A percentile compares a stretch with the other conserved stretches of the same genome.
phyloP scores from a whole-genome alignment of 352 stramenopile species.

The Pythium insidiosum region DNA sequence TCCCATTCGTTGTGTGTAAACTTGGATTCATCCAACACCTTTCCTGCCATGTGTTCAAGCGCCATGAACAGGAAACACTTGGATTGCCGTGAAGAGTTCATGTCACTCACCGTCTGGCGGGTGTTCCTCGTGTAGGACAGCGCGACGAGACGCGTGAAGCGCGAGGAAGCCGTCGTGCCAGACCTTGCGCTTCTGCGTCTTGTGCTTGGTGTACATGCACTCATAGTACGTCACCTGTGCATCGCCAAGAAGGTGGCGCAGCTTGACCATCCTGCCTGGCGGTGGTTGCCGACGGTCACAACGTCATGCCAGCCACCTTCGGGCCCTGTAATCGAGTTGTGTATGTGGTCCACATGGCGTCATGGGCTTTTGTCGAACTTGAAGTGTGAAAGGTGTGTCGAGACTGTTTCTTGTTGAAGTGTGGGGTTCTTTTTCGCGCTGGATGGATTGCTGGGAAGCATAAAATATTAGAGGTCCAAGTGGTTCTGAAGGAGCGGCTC shows the following conservation, averaged over 20 bases:
- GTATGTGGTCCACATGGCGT: neutral
- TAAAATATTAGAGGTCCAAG: too few species aligned
- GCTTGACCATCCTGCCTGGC: conserved; percentile 43
- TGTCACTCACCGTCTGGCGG: conserved; percentile 20
- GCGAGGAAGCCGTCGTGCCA: conserved; percentile 74
- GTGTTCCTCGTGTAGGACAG: conserved; percentile 54
- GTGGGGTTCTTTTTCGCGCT: too few species aligned
- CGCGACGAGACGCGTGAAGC: conserved; percentile 36
- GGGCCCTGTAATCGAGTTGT: too few species aligned
- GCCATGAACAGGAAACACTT: neutral
- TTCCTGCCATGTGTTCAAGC: conserved; percentile 18
- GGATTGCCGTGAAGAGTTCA: conserved; percentile 1
- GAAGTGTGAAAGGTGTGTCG: too few species aligned
- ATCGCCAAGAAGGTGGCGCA: conserved; percentile 39
- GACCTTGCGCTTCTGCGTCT: conserved; percentile 79
- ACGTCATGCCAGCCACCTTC: too few species aligned
- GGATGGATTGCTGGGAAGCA: too few species aligned
- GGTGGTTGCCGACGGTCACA: too few species aligned
- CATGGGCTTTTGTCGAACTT: too few species aligned
- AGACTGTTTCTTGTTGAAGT: too few species aligned
- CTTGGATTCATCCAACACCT: conserved; percentile 49
- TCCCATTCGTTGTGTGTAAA: conserved; percentile 45
- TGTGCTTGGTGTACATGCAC: conserved; percentile 87
- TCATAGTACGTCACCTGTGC: conserved; percentile 41
- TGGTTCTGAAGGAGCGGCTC: too few species aligned